Conservation (phyloP, 805 yeast species). For the Teunomyces aglyptinius region DNA sequence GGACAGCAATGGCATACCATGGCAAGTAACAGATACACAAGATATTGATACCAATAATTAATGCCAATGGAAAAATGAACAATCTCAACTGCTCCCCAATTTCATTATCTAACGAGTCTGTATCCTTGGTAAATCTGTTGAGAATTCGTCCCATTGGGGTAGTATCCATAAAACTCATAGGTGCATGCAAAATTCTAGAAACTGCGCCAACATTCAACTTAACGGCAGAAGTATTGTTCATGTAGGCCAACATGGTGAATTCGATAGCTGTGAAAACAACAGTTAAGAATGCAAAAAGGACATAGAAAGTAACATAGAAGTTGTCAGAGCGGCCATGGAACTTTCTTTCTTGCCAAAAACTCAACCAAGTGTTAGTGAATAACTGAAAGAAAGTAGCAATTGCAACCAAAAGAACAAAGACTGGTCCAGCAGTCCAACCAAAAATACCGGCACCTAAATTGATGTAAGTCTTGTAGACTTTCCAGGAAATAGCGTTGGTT, state of each 20-base stretch:
- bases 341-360: conserved; percentile 39
- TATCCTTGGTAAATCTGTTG: conserved; percentile 45
- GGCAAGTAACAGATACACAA: conserved; percentile 53
- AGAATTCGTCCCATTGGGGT: conserved; percentile 44
- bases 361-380: conserved; percentile 46
- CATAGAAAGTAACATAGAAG: conserved; percentile 36
- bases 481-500: conserved; percentile 39
- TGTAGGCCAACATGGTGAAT: conserved; percentile 41
- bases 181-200: conserved; percentile 37
- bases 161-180: conserved; percentile 43
- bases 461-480: conserved; percentile 37
- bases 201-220: conserved; percentile 38
- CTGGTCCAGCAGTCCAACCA: conserved; percentile 31
- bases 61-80: conserved; percentile 40
- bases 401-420: conserved; percentile 30
- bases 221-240: conserved; percentile 39
- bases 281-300: conserved; percentile 35
- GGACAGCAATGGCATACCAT: conserved; percentile 54
- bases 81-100: conserved; percentile 43
- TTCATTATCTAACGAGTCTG: conserved; percentile 46
- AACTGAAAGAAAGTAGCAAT: conserved; percentile 40
- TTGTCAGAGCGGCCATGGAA: conserved; percentile 26
- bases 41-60: conserved; percentile 38
- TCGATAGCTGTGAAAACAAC: conserved; percentile 39
- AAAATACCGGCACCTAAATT: conserved; percentile 38